Conservation (phyloP, 2,329 filamentous ascomycete genomes). For the Simplicillium sp. region DNA sequence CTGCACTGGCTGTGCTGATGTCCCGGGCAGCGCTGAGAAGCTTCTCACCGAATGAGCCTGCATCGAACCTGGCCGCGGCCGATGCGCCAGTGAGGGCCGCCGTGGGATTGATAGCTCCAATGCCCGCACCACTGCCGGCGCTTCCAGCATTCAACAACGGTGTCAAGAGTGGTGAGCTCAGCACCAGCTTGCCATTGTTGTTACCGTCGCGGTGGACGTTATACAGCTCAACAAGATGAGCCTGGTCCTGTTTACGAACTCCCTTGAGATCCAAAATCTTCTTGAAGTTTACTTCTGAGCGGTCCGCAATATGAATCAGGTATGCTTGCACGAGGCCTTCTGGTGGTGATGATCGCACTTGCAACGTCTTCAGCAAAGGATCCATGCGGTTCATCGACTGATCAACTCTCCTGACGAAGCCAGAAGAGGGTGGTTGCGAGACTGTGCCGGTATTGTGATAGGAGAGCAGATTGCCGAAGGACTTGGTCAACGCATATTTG, state of each 20-base stretch:
- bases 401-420: constrained; percentile 80
- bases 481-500: constrained; percentile 81
- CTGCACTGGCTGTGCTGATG: constrained; percentile 50
- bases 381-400: constrained; percentile 80
- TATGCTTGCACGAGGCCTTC: constrained; percentile 96
- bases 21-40: constrained; percentile 82
- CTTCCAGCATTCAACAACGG: constrained; percentile 45
- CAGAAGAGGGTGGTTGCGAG: constrained; percentile 34
- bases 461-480: constrained; percentile 61
- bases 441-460: constrained; percentile 41
- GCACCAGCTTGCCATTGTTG: constrained; percentile 59
- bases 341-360: constrained; percentile 82
- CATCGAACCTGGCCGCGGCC: constrained; percentile 58
- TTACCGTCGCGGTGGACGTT: constrained; percentile 67
- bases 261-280: constrained; percentile 96
- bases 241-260: constrained; percentile 74
- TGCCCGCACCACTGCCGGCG: constrained; percentile 25
- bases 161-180: constrained; percentile 61
- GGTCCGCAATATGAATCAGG: constrained; percentile 91
- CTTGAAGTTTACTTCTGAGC: constrained; percentile 87
- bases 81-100: constrained; percentile 27
- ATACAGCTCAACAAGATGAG: constrained; percentile 79
- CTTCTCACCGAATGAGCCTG: constrained; percentile 74
- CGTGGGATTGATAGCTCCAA: constrained; percentile 30
- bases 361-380: constrained; percentile 87